Evolutionary conservation across 2,329 filamentous ascomycete species (phyloP).

Genomic region (Cladosporium velox): DNA sequence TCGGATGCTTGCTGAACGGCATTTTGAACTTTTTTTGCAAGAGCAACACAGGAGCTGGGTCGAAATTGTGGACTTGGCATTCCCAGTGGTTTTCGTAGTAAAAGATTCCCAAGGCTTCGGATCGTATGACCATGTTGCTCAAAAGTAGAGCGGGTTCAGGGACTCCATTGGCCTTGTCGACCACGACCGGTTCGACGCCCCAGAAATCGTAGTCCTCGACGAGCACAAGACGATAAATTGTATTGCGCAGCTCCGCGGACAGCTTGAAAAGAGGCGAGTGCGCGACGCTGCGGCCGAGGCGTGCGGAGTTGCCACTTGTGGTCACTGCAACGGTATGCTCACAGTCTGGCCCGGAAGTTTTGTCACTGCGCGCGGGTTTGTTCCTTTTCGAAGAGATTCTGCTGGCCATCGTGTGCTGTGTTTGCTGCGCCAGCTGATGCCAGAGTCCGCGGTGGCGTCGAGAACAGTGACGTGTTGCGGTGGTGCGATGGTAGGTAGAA

Average conservation of each 20-base stretch:
- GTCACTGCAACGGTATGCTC: neutral
- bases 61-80: neutral
- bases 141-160: neutral
- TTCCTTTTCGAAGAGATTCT: neutral
- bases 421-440: neutral
- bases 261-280: slow-evolving; percentile 6
- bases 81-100: neutral
- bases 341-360: neutral
- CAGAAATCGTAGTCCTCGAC: neutral
- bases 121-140: neutral
- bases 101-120: neutral
- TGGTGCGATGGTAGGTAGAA: neutral
- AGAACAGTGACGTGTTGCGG: neutral
- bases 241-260: slow-evolving; percentile 6
- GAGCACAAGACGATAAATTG: neutral
- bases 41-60: neutral
- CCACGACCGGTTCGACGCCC: neutral
- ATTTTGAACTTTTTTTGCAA: neutral
- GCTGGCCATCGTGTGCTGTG: neutral
- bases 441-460: neutral
- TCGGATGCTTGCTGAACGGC: neutral
- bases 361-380: neutral
- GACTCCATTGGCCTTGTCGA: neutral
- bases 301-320: neutral
- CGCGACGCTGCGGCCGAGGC: neutral